Percentiles rank a stretch among this genome's conserved stretches.
Evolutionary conservation across 2,329 filamentous ascomycete genomes (phyloP).

Genomic region (Zopfia rhizophila): DNA sequence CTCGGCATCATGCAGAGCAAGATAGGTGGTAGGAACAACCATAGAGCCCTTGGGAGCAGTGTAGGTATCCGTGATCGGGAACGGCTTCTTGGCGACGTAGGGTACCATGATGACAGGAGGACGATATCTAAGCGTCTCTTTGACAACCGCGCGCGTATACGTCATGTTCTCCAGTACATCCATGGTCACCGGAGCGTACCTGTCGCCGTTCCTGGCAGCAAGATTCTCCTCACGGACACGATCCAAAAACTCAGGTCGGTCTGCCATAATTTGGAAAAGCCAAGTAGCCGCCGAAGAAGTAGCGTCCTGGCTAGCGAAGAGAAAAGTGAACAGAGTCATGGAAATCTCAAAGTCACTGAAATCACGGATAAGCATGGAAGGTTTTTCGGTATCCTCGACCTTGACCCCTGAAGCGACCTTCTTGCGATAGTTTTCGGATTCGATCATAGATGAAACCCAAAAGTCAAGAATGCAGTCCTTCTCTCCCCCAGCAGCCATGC

Average conservation of each 20-base stretch:
- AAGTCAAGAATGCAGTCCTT: slow-evolving; percentile 92
- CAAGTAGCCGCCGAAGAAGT: slow-evolving; percentile 92
- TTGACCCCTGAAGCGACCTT: slow-evolving; percentile 76
- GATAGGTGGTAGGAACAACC: slow-evolving; percentile 89
- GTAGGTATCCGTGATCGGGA: slow-evolving; percentile 85
- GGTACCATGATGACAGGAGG: slow-evolving; percentile 97
- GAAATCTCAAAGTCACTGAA: slow-evolving; percentile 91
- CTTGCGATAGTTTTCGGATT: slow-evolving; percentile 82
- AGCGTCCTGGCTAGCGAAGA: slow-evolving; percentile 96
- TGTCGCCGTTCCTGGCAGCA: slow-evolving; percentile 76
- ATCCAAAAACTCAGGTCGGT: slow-evolving; percentile 87
- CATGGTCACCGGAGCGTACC: slow-evolving; percentile 74
- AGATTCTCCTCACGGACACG: slow-evolving; percentile 91
- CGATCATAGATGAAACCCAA: slow-evolving; percentile 88
- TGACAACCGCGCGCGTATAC: slow-evolving; percentile 90
- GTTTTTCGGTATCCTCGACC: slow-evolving; percentile 80
- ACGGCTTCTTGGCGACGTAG: slow-evolving; percentile 90
- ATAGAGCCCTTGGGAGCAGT: slow-evolving; percentile 93
- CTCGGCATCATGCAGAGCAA: slow-evolving; percentile 89
- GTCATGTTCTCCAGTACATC: slow-evolving; percentile 86
- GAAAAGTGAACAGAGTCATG: slow-evolving; percentile 91
- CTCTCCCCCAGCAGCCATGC: slow-evolving; percentile 86
- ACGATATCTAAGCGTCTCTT: slow-evolving; percentile 74
- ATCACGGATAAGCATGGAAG: slow-evolving; percentile 80
- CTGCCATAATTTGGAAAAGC: slow-evolving; percentile 91